Percentiles rank a stretch among this genome's conserved stretches.
Conservation (phyloP, 345 rosid species). For the Gossypium sturtianum region DNA sequence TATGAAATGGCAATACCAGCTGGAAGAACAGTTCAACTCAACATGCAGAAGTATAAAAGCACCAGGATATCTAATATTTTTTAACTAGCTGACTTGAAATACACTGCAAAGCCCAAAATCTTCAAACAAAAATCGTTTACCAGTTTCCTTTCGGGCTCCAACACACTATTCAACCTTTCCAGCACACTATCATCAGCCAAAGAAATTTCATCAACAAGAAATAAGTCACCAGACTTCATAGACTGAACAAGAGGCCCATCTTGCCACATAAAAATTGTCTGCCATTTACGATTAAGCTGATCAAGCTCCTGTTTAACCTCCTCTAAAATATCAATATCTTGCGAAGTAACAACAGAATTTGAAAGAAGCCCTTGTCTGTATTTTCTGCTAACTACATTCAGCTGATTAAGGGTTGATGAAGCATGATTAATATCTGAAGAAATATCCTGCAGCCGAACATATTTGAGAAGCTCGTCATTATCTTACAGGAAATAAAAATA, state of each 20-base stretch:
- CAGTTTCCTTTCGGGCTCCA: constrained; percentile 88
- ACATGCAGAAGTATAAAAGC: not conserved
- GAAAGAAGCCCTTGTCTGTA: constrained; percentile 40
- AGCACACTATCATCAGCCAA: constrained; percentile 97
- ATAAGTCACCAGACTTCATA: constrained; percentile 77
- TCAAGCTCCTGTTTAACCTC: constrained; percentile 44
- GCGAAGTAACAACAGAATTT: constrained; percentile 25
- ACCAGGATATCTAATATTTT: not conserved
- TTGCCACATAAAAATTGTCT: constrained; percentile 83
- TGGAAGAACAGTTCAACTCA: not conserved
- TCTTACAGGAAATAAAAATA: constrained; percentile 9
- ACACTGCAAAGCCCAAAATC: not conserved
- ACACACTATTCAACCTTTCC: constrained; percentile 87
- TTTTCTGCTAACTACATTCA: constrained; percentile 31
- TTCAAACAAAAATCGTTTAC: constrained; percentile 31
- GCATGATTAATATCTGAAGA: constrained; percentile 63
- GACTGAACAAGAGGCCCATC: constrained; percentile 97
- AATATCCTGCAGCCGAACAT: constrained; percentile 40
- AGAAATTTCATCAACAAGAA: constrained; percentile 95
- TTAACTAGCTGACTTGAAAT: not conserved
- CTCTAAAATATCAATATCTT: constrained; percentile 50
- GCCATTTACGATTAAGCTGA: constrained; percentile 69
- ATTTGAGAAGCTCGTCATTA: constrained; percentile 8
- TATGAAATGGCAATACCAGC: not conserved
- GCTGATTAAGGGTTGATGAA: constrained; percentile 42